A percentile compares a stretch with the other conserved stretches of the same genome.
Conservation (phyloP, 805 yeast genomes). For the Suhomyces sp. region DNA sequence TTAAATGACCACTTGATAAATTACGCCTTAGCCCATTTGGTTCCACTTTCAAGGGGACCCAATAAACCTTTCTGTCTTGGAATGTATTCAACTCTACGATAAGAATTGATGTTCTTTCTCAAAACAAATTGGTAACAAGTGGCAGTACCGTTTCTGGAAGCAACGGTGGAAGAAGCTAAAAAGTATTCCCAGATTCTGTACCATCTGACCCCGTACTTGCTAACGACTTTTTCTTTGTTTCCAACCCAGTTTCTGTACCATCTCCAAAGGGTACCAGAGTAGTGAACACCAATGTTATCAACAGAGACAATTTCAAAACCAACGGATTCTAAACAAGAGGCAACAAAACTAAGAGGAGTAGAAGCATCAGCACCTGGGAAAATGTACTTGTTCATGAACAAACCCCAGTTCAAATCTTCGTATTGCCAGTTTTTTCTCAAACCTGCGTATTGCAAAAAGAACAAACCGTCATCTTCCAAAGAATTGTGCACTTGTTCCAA, state of each 20-base stretch:
- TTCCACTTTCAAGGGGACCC: conserved; percentile 53
- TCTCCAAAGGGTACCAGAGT: conserved; percentile 86
- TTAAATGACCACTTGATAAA: neutral
- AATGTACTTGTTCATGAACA: conserved; percentile 92
- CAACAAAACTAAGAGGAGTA: conserved; percentile 84
- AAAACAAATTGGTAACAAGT: conserved; percentile 86
- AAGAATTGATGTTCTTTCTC: conserved; percentile 84
- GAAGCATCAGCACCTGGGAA: conserved; percentile 98
- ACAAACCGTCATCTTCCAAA: conserved; percentile 88
- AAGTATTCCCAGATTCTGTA: conserved; percentile 91
- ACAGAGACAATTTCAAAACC: conserved; percentile 83
- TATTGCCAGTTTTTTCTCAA: conserved; percentile 91
- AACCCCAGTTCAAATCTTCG: conserved; percentile 91
- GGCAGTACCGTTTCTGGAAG: conserved; percentile 91
- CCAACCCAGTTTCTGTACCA: conserved; percentile 95
- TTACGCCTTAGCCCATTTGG: conserved; percentile 52
- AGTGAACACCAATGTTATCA: conserved; percentile 90
- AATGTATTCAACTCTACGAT: conserved; percentile 77
- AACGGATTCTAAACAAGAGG: conserved; percentile 70
- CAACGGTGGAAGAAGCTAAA: conserved; percentile 76
- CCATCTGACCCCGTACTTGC: conserved; percentile 87
- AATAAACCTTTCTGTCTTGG: conserved; percentile 75
- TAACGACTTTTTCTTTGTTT: conserved; percentile 69
- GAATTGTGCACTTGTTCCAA: conserved; percentile 77
- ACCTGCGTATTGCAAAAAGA: conserved; percentile 87